A percentile compares a stretch with the other conserved stretches of the same genome.
phyloP scores from a whole-genome alignment of 2,329 filamentous ascomycete genomes.

The Pyrenophora graminea region DNA sequence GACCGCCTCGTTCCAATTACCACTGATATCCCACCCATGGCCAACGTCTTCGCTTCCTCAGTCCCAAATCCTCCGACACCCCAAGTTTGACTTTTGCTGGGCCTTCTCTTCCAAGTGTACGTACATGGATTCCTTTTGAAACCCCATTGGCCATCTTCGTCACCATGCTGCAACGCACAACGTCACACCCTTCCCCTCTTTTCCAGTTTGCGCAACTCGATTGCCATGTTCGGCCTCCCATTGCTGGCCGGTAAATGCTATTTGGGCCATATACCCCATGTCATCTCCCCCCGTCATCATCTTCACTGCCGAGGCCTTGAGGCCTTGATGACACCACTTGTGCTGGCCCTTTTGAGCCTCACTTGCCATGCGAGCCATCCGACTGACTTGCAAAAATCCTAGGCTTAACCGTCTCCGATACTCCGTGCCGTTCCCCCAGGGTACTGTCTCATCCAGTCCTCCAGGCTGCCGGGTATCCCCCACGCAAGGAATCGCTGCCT shows the following conservation, averaged over 20 bases:
- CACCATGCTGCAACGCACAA: slow-evolving; percentile 36
- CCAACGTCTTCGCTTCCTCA: slow-evolving; percentile 3
- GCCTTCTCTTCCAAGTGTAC: slow-evolving; percentile 48
- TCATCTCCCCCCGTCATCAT: slow-evolving; percentile 22
- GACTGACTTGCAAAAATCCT: slow-evolving; percentile 32
- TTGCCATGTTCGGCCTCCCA: slow-evolving; percentile 9
- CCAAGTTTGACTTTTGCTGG: slow-evolving; percentile 29
- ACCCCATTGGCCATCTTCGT: slow-evolving; percentile 36
- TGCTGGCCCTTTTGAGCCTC: slow-evolving; percentile 25
- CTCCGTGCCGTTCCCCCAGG: slow-evolving; percentile 5
- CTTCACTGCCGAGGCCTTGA: slow-evolving; percentile 5
- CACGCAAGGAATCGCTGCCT: slow-evolving; percentile 35
- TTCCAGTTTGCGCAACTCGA: slow-evolving; percentile 22
- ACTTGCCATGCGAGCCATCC: slow-evolving; percentile 34
- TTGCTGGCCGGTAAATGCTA: slow-evolving; percentile 5
- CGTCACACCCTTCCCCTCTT: slow-evolving; percentile 34
- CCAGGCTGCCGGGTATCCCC: slow-evolving; percentile 15
- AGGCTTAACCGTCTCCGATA: slow-evolving; percentile 35
- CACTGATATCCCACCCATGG: background rate
- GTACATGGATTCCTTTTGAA: slow-evolving; percentile 41
- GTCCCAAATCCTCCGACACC: slow-evolving; percentile 25
- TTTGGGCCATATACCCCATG: slow-evolving; percentile 11
- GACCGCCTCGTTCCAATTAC: background rate
- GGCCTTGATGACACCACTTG: slow-evolving; percentile 20
- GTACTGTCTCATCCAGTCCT: slow-evolving; percentile 23